A percentile compares a stretch with the other conserved stretches of the same genome.
Conservation (phyloP, 164 flowering plant species). For the Dillenia suffruticosa region DNA sequence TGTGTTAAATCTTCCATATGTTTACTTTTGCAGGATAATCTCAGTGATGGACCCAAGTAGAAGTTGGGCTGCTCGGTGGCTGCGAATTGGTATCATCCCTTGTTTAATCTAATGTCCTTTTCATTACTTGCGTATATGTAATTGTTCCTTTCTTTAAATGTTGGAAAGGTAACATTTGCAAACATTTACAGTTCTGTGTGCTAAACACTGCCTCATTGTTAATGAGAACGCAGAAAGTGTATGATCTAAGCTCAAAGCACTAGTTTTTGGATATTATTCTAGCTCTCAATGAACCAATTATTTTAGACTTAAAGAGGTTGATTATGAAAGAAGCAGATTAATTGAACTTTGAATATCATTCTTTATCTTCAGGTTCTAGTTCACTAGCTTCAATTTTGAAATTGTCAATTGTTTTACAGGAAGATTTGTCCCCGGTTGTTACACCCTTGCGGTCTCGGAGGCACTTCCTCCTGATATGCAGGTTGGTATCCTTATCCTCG, state of each 20-base stretch:
- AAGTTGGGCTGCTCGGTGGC: conserved; percentile 99
- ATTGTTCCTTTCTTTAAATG: neutral
- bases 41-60: conserved; percentile 90
- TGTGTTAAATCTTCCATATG: neutral
- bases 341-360: neutral
- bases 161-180: neutral
- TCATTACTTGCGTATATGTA: too few species aligned
- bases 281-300: too few species aligned
- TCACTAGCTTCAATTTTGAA: neutral
- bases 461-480: conserved; percentile 62
- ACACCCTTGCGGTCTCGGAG: conserved; percentile 90
- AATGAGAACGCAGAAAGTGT: too few species aligned
- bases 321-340: too few species aligned
- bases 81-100: conserved; percentile 65
- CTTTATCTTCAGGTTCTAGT: neutral
- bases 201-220: neutral
- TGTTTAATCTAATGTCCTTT: neutral
- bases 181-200: neutral
- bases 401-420: conserved; percentile 32
- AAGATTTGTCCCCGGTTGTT: conserved; percentile 80
- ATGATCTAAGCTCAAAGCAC: too few species aligned
- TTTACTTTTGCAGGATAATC: conserved; percentile 51
- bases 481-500: conserved; percentile 25
- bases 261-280: too few species aligned
- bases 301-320: too few species aligned